These are phyloP conservation scores for Luzula sylvatica DNA, from an alignment of 176 grass and related monocot genomes.

Conservation along the genomic window DNA sequence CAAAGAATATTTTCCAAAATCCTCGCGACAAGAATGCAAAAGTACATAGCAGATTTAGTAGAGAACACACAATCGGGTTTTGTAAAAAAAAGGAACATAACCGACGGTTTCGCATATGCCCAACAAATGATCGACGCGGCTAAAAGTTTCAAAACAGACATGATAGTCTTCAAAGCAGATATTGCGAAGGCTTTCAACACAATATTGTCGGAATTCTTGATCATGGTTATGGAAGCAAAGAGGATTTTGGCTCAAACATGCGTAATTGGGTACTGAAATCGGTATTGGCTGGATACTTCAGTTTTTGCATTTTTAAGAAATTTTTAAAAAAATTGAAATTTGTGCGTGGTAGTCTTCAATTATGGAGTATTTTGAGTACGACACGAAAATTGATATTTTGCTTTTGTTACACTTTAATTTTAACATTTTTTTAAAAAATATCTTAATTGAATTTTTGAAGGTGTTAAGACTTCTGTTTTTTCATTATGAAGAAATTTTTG, in stretches of 20 bases:
- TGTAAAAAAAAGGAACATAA: not conserved
- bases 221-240: not conserved
- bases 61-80: not conserved
- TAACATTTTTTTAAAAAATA: no score
- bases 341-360: no score
- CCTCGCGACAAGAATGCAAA: not conserved
- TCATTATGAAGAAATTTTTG: no score
- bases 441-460: no score
- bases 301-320: no score
- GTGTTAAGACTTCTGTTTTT: no score
- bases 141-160: not conserved
- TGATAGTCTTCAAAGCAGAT: no score
- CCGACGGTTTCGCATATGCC: not conserved
- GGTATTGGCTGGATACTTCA: not conserved
- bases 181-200: no score
- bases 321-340: no score
- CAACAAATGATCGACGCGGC: not conserved
- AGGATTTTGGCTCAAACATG: not conserved
- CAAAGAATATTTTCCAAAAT: not conserved
- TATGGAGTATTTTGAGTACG: no score
- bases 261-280: not conserved
- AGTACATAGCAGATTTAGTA: not conserved
- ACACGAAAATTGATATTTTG: no score
- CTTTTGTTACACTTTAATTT: no score
- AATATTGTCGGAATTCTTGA: not conserved